Base-by-base conservation (phyloP, 1,139 yeast genomes). In the Saccharomycopsis crataegensis region DNA sequence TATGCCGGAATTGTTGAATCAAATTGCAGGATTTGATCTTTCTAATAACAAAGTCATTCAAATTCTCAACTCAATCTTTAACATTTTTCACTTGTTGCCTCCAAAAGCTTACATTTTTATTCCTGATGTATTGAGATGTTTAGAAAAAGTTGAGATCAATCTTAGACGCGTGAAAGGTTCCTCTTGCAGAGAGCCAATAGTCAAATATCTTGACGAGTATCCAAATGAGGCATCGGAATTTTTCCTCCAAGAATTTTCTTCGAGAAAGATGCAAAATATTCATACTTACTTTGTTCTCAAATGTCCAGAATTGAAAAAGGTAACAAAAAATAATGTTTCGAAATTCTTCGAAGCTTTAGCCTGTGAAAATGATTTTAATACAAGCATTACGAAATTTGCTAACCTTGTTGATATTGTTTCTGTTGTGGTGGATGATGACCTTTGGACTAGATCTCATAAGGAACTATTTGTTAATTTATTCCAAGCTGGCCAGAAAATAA, bases 41-140 rank as follows among this genome's bases (percentile, higher is more conserved):
- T 88, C 83, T 46, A 87, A 83, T 59, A 88, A 88, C 58, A 87
- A 85, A 51, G 86, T 93, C 0, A 86, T 89, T 14, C 87, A 87
- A 64, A 86, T 93, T 40, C 91, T 93, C 46, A 89, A 86, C 63
- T 96, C 96, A 0, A 89, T 94, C 53, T 75, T 94, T 62, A 90
- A 93, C 61, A 88, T 94, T 50, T 94, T 93, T 72, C 96, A 94
- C 65, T 74, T 90, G 59, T 71, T 94, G 40, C 99, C 99, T 0
- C 82, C 96, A 0, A 87, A 90, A 59, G 99, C 99, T 0, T 87
- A 83, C 66, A 85, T 93, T 31, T 94, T 90, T 62, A 82, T 94
- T 82, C 93, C 89, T 57, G 96, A 90, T 62, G 77, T 94, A 50
- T 78, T 93, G 63, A 78, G 78, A 52, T 85, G 93, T 2, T 76